Base-by-base conservation (phyloP, 352 stramenopile species). In the Globisporangium yorkense region DNA sequence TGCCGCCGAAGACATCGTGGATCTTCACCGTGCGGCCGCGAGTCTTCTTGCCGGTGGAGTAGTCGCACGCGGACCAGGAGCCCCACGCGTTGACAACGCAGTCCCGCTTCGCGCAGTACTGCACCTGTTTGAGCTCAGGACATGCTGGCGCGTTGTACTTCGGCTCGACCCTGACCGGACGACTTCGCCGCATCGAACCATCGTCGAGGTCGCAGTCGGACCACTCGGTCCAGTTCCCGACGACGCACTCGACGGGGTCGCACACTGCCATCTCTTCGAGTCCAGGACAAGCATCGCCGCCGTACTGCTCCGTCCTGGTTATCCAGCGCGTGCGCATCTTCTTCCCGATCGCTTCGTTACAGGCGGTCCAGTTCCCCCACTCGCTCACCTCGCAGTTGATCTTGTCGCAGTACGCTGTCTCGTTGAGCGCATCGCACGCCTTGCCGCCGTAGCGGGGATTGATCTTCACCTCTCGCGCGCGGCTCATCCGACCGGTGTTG, bases 1-100 rank as follows among this genome's bases (percentile, higher is more conserved):
- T 9, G 5, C 71, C 73, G 4, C 69, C 69, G 24, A 65, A 83
- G 13, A 67, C 55, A 10, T 67, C 50, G 64, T 68, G 67, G 7
- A 65, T 31, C 54, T 73, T 74, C 21, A 82, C 56, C 0, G 69
- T 83, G 9, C 69, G 60, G 1, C 47, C 53, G 16, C 61, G 66
- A 3, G 62, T 66, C 56, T 74, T 77, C 21, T 61, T 62, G 8
- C 63, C 68, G 15, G 57, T 72, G n/a, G 41, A 29, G 20, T 63
- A 13, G 29, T 78, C 72, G 44, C 81, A 86, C 6, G 65, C 65
- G 5, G 73, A 84, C 77, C 78, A 91, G 27, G 27, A 55, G 2
- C 59, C 66, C 75, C 75, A 92, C 2, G 62, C 24, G 9, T 66
- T 66, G 39, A 92, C 70, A 0, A 61, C 69, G 48, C 81, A 92